Base-by-base conservation (phyloP, 768 basidiomycete genomes). In the Suillus decipiens region DNA sequence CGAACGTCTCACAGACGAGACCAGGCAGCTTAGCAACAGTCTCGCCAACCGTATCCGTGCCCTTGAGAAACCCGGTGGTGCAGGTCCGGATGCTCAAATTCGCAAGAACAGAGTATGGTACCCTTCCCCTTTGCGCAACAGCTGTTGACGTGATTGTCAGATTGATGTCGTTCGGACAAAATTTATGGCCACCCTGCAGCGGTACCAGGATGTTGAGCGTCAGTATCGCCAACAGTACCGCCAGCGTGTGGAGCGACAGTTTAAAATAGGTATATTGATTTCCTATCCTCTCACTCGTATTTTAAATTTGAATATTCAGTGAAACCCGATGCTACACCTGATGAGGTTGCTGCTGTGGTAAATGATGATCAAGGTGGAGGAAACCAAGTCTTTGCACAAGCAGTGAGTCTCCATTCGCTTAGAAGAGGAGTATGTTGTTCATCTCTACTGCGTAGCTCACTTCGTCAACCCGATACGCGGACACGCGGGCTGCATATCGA, bases 291-390 rank as follows among this genome's bases (percentile, higher is more conserved):
- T 55, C 37, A 9, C 43, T 39, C 47, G 31, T 48, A 14, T 43
- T 34, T 24, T 39, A 2, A 57, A n/a, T 28, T 28, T 7, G 34
- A 15, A 60, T 54, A 41, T 56, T 3, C 63, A 92, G 93, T 94
- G 53, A 95, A 96, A 75, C 92, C 93, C 2, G 86, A 93, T 68
- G 95, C 95, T 22, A 87, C 92, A 34, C 84, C 85, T 12, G 89
- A 93, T 63, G 93, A 96, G 71, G 79, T 96, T 41, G 79, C 84
- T 63, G 79, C 86, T 33, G 86, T 87, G 41, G 87, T 90, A 2
- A 81, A 90, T 58, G 86, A 89, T 65, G 86, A 84, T 61, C 78
- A 78, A 63, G 82, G 85, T 34, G 84, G 84, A 41, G 60, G 58
- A 48, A 85, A 80, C 33, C 89, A 92, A 71, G 86, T 95, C 50